These are phyloP conservation scores for Apiospora phragmitis DNA, from an alignment of 2,329 filamentous ascomycete genomes.

Conservation along the genomic window DNA sequence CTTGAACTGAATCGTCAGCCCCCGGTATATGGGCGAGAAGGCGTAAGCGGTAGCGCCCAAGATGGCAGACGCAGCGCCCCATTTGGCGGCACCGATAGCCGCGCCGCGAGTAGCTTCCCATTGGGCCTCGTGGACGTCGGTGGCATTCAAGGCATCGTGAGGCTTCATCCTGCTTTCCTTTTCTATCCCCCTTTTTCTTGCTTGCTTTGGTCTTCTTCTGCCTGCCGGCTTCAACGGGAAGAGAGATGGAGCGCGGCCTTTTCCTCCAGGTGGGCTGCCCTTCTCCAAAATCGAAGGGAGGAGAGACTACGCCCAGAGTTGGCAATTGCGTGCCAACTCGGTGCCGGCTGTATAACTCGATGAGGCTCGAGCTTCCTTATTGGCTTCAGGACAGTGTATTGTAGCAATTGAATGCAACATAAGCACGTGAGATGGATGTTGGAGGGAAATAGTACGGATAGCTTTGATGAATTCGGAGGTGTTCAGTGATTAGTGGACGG, in stretches of 20 bases:
- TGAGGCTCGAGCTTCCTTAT: neutral
- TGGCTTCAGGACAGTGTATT: neutral
- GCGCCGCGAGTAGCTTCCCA: slow-evolving; percentile 72
- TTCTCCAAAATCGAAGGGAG: neutral
- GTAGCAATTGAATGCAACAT: neutral
- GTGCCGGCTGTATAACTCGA: neutral
- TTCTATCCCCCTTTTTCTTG: slow-evolving; percentile 28
- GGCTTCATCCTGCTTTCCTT: slow-evolving; percentile 26
- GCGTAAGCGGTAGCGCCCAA: slow-evolving; percentile 63
- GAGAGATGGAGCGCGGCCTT: neutral
- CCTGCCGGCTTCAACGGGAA: neutral
- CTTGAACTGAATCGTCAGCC: slow-evolving; percentile 75
- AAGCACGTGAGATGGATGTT: neutral
- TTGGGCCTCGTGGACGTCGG: slow-evolving; percentile 68
- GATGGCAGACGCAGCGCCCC: slow-evolving; percentile 66
- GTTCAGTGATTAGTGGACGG: neutral
- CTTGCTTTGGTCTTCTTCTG: slow-evolving; percentile 22
- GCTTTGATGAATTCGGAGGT: neutral
- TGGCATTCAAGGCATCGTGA: slow-evolving; percentile 60
- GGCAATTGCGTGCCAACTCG: neutral
- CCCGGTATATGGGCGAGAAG: slow-evolving; percentile 70
- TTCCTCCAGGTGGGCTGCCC: neutral
- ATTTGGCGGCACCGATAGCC: slow-evolving; percentile 66
- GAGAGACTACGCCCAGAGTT: neutral
- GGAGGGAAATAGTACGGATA: neutral